These are phyloP conservation scores for Quercus berberidifolia DNA, from an alignment of 306 rosid species.

Conservation along the genomic window DNA sequence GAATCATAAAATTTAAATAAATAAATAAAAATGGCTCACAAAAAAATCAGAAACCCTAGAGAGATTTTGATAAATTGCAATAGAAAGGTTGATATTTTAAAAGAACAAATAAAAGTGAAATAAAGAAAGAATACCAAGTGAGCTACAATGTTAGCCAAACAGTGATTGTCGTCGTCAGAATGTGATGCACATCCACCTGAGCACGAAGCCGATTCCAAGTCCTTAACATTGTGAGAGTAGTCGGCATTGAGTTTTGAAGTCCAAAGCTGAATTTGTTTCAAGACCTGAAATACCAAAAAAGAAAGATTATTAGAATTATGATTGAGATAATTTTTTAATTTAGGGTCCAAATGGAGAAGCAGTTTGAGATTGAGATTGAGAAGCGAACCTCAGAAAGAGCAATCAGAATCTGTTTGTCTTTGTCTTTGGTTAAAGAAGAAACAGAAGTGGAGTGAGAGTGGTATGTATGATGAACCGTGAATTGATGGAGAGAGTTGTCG, in stretches of 20 bases:
- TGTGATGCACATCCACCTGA: conserved; percentile 6
- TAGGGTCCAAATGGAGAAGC: neutral
- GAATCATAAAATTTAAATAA: too few relatives aligned
- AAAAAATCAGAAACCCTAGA: too few relatives aligned
- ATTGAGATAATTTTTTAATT: neutral
- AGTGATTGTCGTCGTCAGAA: conserved; percentile 19
- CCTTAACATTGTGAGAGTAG: neutral
- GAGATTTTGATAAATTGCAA: neutral
- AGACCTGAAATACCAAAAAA: conserved; percentile 29
- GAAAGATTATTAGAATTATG: neutral
- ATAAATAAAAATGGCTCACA: too few relatives aligned
- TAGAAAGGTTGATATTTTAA: neutral
- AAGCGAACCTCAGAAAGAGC: conserved; percentile 45
- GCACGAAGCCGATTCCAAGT: neutral
- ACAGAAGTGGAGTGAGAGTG: neutral
- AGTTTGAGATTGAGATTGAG: neutral
- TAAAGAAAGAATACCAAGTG: conserved; percentile 17
- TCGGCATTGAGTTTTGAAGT: conserved; percentile 19
- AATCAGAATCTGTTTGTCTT: conserved; percentile 37
- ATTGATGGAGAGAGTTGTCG: conserved; percentile 46
- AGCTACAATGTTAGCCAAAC: conserved; percentile 22
- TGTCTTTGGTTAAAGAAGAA: neutral
- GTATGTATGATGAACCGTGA: conserved; percentile 40
- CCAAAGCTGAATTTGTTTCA: conserved; percentile 35
- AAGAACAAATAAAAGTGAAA: neutral